Base-by-base conservation (phyloP, 2,329 filamentous ascomycete species). In the Talaromyces piceae region DNA sequence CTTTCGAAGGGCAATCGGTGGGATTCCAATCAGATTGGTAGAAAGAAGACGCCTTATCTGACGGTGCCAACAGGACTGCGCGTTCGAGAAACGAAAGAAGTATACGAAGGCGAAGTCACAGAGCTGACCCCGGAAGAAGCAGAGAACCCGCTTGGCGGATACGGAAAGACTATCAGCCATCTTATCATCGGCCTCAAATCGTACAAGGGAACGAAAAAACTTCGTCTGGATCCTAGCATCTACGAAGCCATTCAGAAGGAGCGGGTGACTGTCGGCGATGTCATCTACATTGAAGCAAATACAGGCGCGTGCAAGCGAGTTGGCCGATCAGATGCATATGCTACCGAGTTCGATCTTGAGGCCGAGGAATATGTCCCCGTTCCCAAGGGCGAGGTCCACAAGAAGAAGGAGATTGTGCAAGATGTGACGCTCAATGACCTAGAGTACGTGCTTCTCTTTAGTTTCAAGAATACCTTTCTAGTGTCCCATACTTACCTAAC, bases 391-490 rank as follows among this genome's bases (percentile, higher is more conserved):
- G 93, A 98, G 65, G 93, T 98, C 49, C 93, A 97, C 77, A 98
- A 98, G 82, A 97, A 96, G 83, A 98, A 98, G 78, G 93, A 98
- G 73, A 95, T 98, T 61, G 93, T 98, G 30, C 93, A 98, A 70
- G 93, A 98, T 64, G 93, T 98, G 56, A 96, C 93, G 43, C 79
- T 98, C 57, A 93, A 98, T 70, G 93, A 98, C 66, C 77, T 98
- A 51, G 93, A 98, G 51, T 53, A 46, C 31, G 51, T 46, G 13
- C 7, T 41, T 33, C 12, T 6, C 33, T 11, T 2, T 5, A 5
- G 30, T 12, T 6, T n/a, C 12, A 31, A 12, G 5, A 13, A 4
- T 31, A n/a, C 30, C 16, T 33, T n/a, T 6, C 30, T 8, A 5
- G 5, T 33, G 9, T 33, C n/a, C 9, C n/a, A 16, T 18, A 33